Evolutionary conservation across 148 eudicot genomes (phyloP), one percentile per base, ranked within the genome.

Genomic region (Chenopodium berlandieri): DNA sequence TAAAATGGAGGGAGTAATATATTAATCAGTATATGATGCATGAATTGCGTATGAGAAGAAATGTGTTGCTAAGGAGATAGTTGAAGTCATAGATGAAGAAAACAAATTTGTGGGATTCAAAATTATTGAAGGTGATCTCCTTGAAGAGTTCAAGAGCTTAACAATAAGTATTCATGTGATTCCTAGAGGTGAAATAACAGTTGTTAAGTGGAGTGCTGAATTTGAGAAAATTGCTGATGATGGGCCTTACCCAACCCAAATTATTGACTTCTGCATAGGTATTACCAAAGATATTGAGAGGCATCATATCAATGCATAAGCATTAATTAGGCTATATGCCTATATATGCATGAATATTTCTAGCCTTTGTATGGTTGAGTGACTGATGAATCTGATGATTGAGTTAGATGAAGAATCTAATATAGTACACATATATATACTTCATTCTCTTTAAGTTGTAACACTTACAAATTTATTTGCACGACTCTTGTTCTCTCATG

Each of bases 221-320:
- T 72, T 72, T 72, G 75, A 72, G 22, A 72, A 72, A 22, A 44
- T 72, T 46, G 27, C 52, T 40, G 56, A 72, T 72, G 75, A 72
- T 72, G 75, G 75, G 17, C 75, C 75, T 14, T 72, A 72, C 75
- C 75, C 75, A 40, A 72, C 75, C 30, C 22, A 72, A 72, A 34
- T 34, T 3, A 34, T 34, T 34, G 37, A 34, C 37, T 34, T 34
- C 4, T 34, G 37, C 37, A 34, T 34, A 34, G 37, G 37, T 34
- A 34, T 34, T 34, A 34, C 37, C 37, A 34, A 34, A 3, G 37
- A 34, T 44, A 46, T 72, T 46, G 75, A 72, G 54, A 7, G 14
- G 22, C 75, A 72, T 20, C 75, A 72, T 72, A 56, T 72, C 27
- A 72, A 72, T 7, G 56, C 4, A 6, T 72, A 40, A 46, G 31